phyloP scores from a whole-genome alignment of 2,329 filamentous ascomycete genomes.

The Xylariaceae sp. region DNA sequence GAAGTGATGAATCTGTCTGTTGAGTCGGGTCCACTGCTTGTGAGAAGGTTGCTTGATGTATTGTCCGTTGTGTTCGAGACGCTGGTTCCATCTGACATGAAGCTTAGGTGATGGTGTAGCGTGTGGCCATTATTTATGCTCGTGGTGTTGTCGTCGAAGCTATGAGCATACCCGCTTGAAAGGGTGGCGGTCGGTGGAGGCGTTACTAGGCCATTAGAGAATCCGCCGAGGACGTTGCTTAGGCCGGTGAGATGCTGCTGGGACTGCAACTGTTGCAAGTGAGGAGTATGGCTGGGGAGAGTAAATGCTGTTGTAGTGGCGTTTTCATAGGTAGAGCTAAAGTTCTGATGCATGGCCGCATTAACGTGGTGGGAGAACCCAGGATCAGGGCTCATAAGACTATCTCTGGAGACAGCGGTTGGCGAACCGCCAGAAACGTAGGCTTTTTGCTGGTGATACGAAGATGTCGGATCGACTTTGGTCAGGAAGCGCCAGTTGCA shows the following conservation, averaged over 20 bases:
- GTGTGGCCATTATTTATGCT: conserved; percentile 18
- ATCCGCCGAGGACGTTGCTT: conserved; percentile 44
- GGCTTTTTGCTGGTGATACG: conserved; percentile 51
- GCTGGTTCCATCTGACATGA: conserved; percentile 32
- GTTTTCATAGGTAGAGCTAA: conserved; percentile 46
- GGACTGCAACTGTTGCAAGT: conserved; percentile 12
- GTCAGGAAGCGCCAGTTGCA: conserved; percentile 61
- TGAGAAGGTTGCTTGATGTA: conserved; percentile 11
- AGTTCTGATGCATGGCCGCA: conserved; percentile 55
- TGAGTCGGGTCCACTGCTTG: conserved; percentile 10
- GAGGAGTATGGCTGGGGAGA: conserved; percentile 18
- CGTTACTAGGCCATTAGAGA: conserved; percentile 49
- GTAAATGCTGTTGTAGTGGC: conserved; percentile 14
- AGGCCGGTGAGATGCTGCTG: conserved; percentile 21
- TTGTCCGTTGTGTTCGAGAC: conserved; percentile 30
- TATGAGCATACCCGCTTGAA: conserved; percentile 40
- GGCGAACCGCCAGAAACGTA: conserved; percentile 30
- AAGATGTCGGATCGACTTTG: conserved; percentile 56
- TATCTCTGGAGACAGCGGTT: conserved; percentile 37
- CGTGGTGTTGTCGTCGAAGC: conserved; percentile 36
- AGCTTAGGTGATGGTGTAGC: conserved; percentile 33
- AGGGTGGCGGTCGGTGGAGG: conserved; percentile 53
- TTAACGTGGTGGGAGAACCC: conserved; percentile 48
- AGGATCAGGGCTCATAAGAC: conserved; percentile 52
- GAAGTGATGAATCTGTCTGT: conserved; percentile 29